phyloP scores from a whole-genome alignment of 495 filamentous ascomycete species.

The Neurospora cerealis region DNA sequence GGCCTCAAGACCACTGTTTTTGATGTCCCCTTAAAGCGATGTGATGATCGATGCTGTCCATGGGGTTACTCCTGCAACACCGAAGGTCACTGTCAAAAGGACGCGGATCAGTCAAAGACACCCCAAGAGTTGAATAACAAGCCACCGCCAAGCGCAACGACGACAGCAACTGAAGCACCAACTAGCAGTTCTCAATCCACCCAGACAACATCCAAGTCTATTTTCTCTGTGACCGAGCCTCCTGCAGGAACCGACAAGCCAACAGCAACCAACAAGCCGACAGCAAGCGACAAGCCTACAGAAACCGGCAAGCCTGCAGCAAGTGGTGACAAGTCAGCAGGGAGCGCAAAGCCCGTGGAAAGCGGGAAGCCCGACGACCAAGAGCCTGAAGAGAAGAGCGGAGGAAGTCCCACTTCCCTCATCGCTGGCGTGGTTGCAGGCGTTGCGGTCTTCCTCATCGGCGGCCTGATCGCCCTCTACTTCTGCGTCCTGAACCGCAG shows the following conservation, averaged over 20 bases:
- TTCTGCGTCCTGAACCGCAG: constrained; percentile 18
- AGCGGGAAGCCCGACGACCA: not conserved
- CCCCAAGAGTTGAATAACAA: constrained; percentile 3
- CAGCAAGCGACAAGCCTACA: not conserved
- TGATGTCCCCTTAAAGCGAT: constrained; percentile 42
- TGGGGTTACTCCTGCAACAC: constrained; percentile 63
- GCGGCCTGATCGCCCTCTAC: constrained; percentile 21
- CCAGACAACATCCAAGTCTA: not conserved
- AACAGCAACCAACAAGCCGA: not conserved
- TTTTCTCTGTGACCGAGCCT: not conserved
- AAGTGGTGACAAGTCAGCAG: not conserved
- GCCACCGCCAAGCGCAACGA: constrained; percentile 12
- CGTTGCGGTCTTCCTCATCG: constrained; percentile 13
- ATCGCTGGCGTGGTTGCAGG: constrained; percentile 19
- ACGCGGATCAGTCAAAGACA: constrained; percentile 23
- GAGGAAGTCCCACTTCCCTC: constrained; percentile 9
- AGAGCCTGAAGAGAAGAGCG: not conserved
- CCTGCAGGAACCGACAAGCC: not conserved
- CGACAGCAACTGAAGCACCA: constrained; percentile 3
- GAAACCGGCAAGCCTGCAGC: not conserved
- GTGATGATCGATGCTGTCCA: constrained; percentile 63
- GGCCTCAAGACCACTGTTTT: constrained; percentile 62
- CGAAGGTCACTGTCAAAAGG: constrained; percentile 27
- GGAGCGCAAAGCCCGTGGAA: not conserved
- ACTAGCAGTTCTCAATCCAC: not conserved